Base-by-base conservation (phyloP, 306 rosid genomes). In the Macrotyloma uniflorum region DNA sequence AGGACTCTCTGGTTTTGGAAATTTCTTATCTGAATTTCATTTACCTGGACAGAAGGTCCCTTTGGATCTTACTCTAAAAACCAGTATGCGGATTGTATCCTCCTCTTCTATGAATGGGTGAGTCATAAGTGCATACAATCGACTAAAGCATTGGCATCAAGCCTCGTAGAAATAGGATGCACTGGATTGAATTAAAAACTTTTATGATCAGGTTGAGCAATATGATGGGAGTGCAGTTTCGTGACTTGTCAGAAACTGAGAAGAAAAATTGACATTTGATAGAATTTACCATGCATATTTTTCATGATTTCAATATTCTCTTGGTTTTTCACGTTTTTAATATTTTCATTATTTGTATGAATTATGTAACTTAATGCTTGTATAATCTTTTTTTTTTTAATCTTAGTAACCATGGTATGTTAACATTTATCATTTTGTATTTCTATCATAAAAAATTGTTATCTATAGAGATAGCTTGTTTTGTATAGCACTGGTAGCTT, bases 21-120 rank as follows among this genome's bases (percentile, higher is more conserved):
- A 70, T 78, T 88, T 90, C 46, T 46, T 83, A 69, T 54, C 85
- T 26, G 91, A 87, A 67, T 83, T 59, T 67, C 81, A 83, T 26
- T 36, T 93, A 40, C 88, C 87, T 63, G 96, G 96, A 72, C 87
- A 67, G 61, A 93, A 88, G 81, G 87, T 85, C 83, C 99, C 98
- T 65, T 74, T 93, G 87, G 99, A 96, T 93, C 92, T 96, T 79
- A 88, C 97, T 78, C 80, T 96, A 75, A 96, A 96, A 89, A 83
- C 93, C 76, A 83, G 87, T 54, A 83, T 91, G 88, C 89, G 94
- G 54, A 81, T 96, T 73, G 90, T 87, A 61, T 78, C 85, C 58
- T 86, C 87, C 58, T 85, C 87, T 81, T 77, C 96, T 5, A 68
- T 79, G 61, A 84, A 84, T 71, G 61, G 93, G 98, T 93, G 66